These are phyloP conservation scores for Chrysosporium queenslandicum DNA, from an alignment of 2,329 filamentous ascomycete species.

Conservation along the genomic window DNA sequence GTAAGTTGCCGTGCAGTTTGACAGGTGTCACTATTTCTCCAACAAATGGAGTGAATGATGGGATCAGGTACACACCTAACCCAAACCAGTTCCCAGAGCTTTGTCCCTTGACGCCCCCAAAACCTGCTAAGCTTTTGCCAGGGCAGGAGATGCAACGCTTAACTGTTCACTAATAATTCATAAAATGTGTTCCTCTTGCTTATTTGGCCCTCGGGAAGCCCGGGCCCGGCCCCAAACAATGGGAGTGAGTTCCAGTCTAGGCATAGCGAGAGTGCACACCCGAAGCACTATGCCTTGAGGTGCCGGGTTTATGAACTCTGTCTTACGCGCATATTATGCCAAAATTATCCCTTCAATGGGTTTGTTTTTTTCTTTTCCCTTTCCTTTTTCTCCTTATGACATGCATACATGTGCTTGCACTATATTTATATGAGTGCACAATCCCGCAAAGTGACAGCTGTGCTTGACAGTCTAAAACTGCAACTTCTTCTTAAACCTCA, in stretches of 20 bases:
- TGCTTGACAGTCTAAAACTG: background rate
- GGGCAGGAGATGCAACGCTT: constrained; percentile 1
- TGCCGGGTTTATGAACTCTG: background rate
- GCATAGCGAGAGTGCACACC: too few species aligned
- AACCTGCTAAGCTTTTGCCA: constrained; percentile 6
- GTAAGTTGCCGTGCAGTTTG: background rate
- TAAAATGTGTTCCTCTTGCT: background rate
- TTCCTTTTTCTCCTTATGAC: background rate
- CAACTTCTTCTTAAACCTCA: background rate
- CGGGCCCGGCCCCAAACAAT: background rate
- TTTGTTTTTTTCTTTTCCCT: background rate
- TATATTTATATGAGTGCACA: too few species aligned
- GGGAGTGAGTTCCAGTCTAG: background rate
- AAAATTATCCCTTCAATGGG: background rate
- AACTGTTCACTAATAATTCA: background rate
- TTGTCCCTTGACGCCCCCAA: background rate
- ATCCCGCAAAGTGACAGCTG: too few species aligned
- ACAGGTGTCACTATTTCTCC: background rate
- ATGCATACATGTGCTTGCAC: background rate
- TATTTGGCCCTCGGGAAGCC: background rate
- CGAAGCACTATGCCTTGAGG: background rate
- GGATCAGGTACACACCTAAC: too few species aligned
- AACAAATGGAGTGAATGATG: too few species aligned
- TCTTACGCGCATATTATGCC: background rate
- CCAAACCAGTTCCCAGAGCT: background rate